Conservation (phyloP, 2,329 filamentous ascomycete genomes). For the Chrysoporthe deuterocubensis region DNA sequence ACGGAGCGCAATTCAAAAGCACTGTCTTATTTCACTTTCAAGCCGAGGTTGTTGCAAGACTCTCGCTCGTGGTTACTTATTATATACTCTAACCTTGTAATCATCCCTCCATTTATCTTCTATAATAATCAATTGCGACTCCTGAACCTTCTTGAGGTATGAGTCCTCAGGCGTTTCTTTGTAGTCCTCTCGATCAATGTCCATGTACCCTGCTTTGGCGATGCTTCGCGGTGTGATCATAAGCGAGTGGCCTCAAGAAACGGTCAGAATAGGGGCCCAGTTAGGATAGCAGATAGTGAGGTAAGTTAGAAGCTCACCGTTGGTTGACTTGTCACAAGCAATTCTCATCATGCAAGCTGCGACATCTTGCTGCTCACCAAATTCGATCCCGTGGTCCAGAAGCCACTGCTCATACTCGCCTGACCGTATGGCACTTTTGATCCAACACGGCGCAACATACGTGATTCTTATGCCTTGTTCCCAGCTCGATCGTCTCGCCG, state of each 20-base stretch:
- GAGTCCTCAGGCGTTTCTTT: slow-evolving; percentile 37
- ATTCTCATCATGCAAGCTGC: slow-evolving; percentile 41
- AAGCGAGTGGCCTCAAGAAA: slow-evolving; percentile 40
- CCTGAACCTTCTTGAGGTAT: slow-evolving; percentile 44
- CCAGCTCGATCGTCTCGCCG: slow-evolving; percentile 42
- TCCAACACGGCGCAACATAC: slow-evolving; percentile 50
- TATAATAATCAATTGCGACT: slow-evolving; percentile 45
- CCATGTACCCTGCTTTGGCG: slow-evolving; percentile 46
- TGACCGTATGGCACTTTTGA: slow-evolving; percentile 41
- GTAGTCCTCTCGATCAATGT: slow-evolving; percentile 45
- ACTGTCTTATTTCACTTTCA: too few species aligned
- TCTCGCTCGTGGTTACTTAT: slow-evolving; percentile 16
- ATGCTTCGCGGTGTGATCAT: slow-evolving; percentile 45
- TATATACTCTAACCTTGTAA: slow-evolving; percentile 41
- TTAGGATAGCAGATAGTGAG: neutral
- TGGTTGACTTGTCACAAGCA: slow-evolving; percentile 38
- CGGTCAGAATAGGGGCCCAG: slow-evolving; percentile 27
- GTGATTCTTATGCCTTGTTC: slow-evolving; percentile 51
- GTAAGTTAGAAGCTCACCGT: slow-evolving; percentile 32
- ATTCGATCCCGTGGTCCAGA: slow-evolving; percentile 44
- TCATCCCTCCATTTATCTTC: slow-evolving; percentile 46
- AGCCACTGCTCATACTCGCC: slow-evolving; percentile 48
- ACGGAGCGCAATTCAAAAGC: too few species aligned
- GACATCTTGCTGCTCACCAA: slow-evolving; percentile 41
- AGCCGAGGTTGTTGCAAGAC: too few species aligned